Base-by-base conservation (phyloP, 441 rosid genomes). In the Bruguiera hainesii region DNA sequence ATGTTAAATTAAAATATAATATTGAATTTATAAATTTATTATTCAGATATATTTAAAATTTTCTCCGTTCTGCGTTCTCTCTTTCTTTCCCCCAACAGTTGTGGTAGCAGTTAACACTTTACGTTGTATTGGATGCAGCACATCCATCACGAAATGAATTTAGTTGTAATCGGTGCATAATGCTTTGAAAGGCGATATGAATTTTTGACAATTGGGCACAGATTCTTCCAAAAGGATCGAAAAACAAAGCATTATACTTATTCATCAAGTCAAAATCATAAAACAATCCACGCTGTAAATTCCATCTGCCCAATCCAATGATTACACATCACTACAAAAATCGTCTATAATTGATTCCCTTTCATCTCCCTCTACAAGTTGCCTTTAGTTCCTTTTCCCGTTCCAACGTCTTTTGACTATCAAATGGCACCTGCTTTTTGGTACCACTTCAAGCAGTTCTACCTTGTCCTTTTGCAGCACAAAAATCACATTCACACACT, bases 331-430 rank as follows among this genome's bases (percentile, higher is more conserved):
- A 49, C 69, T 68, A 71, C 84, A 81, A 81, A 78, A 78, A 70
- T 73, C 56, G 70, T 56, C 56, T 30, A 65, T 42, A 42, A 42
- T 10, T 71, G 70, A 66, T 73, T 73, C 66, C 77, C 67, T 59
- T 55, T 39, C 28, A 73, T 30, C 51, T 58, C 18, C 62, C 55
- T 55, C 31, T 29, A n/a, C n/a, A 55, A 55, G 7, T 39, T 67
- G 56, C 18, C 3, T 4, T 33, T 48, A 33, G 52, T 62, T 35
- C 42, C 57, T 56, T 60, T 7, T 46, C 20, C 3, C 23, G 60
- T 75, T 60, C 74, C 67, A 73, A 64, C 59, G 60, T 19, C 74
- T 82, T 73, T 71, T 77, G 80, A 76, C 82, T 71, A 63, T 53
- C 58, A 25, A 55, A 61, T 62, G 75, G 78, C 42, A 71, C 72